Percentiles rank a stretch among this genome's conserved stretches.
phyloP scores from a whole-genome alignment of 2,329 filamentous ascomycete species.

The Endothia cerciana region DNA sequence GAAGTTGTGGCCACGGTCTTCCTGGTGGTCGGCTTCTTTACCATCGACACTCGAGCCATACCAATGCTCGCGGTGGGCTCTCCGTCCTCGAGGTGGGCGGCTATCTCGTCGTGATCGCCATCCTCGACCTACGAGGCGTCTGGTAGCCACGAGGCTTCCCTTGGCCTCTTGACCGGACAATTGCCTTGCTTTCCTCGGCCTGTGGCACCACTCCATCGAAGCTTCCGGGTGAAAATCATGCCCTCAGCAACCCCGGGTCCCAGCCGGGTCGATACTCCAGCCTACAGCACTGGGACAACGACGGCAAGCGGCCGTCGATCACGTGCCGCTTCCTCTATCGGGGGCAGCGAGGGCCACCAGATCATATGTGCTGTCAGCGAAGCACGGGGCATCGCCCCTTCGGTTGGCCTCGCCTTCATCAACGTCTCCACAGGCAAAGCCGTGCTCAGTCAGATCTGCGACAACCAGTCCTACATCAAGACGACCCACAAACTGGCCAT shows the following conservation, averaged over 20 bases:
- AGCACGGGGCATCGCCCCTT: constrained; percentile 82
- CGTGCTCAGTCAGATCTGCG: constrained; percentile 86
- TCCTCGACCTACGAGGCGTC: not conserved
- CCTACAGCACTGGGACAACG: constrained; percentile 38
- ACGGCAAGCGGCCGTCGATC: constrained; percentile 49
- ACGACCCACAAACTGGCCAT: constrained; percentile 86
- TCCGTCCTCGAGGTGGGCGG: not conserved
- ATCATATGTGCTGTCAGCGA: constrained; percentile 90
- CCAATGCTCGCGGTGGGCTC: not conserved
- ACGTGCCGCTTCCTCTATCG: constrained; percentile 45
- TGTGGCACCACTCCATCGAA: not conserved
- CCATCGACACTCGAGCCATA: not conserved
- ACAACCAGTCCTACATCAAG: constrained; percentile 88
- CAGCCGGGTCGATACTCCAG: not conserved
- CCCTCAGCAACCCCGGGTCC: constrained; percentile 4
- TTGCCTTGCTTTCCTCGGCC: not conserved
- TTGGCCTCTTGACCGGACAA: not conserved
- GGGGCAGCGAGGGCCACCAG: constrained; percentile 61
- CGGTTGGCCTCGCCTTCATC: constrained; percentile 83
- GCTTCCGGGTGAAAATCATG: not conserved
- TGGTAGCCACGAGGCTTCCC: not conserved
- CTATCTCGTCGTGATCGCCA: not conserved
- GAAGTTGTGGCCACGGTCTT: too few relatives aligned
- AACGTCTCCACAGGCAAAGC: constrained; percentile 85
- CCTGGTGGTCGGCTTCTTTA: not conserved